phyloP scores from a whole-genome alignment of 805 yeast species.

The Starmerella scarabaei region DNA sequence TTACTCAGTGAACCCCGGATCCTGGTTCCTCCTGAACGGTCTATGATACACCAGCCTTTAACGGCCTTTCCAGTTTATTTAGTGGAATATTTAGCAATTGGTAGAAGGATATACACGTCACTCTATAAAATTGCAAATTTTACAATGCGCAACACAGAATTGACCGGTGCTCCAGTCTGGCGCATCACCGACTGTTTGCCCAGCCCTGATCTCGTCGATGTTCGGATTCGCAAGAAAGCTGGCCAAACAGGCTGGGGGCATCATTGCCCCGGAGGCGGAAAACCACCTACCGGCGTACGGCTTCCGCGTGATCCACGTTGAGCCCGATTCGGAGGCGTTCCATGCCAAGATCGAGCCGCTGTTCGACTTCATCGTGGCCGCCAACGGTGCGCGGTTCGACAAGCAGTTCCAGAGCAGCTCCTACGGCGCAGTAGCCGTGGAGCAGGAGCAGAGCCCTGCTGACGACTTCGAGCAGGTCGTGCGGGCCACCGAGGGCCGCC shows the following conservation, averaged over 20 bases:
- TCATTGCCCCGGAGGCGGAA: slow-evolving; percentile 24
- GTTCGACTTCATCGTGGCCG: slow-evolving; percentile 76
- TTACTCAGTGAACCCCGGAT: too few species aligned
- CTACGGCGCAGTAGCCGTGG: slow-evolving; percentile 8
- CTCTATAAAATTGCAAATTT: too few species aligned
- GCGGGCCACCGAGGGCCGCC: slow-evolving; percentile 19
- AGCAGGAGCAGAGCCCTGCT: slow-evolving; percentile 16
- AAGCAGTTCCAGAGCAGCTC: not conserved
- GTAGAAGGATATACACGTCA: too few species aligned
- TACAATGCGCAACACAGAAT: too few species aligned
- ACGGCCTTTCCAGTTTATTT: too few species aligned
- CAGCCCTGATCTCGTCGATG: too few species aligned
- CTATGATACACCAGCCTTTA: too few species aligned
- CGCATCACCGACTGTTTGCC: too few species aligned
- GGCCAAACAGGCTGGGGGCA: slow-evolving; percentile 37
- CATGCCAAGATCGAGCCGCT: slow-evolving; percentile 59
- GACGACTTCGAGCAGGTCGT: slow-evolving; percentile 14
- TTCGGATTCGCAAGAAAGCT: slow-evolving; percentile 42
- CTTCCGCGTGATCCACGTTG: slow-evolving; percentile 43
- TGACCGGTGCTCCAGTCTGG: too few species aligned
- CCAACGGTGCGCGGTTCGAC: slow-evolving; percentile 54
- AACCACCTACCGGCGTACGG: slow-evolving; percentile 32
- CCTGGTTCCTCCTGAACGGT: too few species aligned
- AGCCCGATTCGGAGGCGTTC: slow-evolving; percentile 35
- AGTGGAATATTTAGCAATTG: too few species aligned